Evolutionary conservation across 768 basidiomycete species (phyloP).

Genomic region (Erythrobasidium yunnanense): DNA sequence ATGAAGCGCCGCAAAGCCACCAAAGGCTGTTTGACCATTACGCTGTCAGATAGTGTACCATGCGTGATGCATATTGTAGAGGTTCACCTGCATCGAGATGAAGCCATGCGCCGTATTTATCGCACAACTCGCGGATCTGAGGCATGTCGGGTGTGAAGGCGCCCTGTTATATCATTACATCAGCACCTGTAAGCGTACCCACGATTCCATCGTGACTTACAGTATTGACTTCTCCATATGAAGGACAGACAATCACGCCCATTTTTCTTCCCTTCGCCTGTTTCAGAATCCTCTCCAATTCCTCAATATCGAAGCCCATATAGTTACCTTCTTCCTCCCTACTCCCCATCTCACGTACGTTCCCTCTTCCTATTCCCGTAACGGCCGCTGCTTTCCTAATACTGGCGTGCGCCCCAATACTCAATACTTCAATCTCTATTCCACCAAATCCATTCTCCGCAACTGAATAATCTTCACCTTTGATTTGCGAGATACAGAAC

Average conservation of each 20-base stretch:
- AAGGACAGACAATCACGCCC: slow-evolving; percentile 37
- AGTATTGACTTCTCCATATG: slow-evolving; percentile 47
- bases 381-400: slow-evolving; percentile 45
- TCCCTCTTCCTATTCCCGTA: slow-evolving; percentile 43
- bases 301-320: slow-evolving; percentile 39
- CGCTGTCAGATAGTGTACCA: background rate
- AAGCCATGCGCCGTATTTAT: slow-evolving; percentile 43
- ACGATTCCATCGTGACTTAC: slow-evolving; percentile 30
- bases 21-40: slow-evolving; percentile 41
- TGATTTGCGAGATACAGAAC: slow-evolving; percentile 36
- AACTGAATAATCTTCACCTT: slow-evolving; percentile 41
- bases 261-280: slow-evolving; percentile 37
- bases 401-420: slow-evolving; percentile 44
- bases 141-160: slow-evolving; percentile 41
- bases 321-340: slow-evolving; percentile 30
- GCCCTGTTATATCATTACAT: slow-evolving; percentile 31
- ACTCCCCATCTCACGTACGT: slow-evolving; percentile 40
- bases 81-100: slow-evolving; percentile 45
- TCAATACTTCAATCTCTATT: slow-evolving; percentile 40
- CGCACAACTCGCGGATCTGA: slow-evolving; percentile 41
- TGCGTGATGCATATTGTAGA: background rate
- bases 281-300: slow-evolving; percentile 39
- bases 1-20: slow-evolving; percentile 43
- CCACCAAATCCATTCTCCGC: slow-evolving; percentile 43
- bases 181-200: background rate